Evolutionary conservation across 1,139 yeast genomes (phyloP).

Genomic region (Diutina rugosa): DNA sequence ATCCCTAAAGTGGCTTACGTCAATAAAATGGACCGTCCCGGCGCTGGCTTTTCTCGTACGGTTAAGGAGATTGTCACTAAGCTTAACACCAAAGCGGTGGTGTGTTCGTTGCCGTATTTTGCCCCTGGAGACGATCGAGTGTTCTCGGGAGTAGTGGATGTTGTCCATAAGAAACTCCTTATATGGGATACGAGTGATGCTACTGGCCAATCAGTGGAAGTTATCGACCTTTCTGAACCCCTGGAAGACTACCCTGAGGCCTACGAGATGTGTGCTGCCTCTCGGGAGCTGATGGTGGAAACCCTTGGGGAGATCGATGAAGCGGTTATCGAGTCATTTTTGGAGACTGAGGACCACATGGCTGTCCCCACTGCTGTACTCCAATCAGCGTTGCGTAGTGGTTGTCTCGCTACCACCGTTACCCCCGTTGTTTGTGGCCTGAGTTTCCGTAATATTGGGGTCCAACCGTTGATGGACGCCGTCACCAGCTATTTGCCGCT

Average conservation of each 20-base stretch:
- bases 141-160: slow-evolving; percentile 77
- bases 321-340: slow-evolving; percentile 56
- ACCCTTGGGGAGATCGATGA: slow-evolving; percentile 79
- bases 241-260: slow-evolving; percentile 14
- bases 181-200: slow-evolving; percentile 42
- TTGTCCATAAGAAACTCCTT: slow-evolving; percentile 52
- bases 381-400: slow-evolving; percentile 43
- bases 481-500: slow-evolving; percentile 68
- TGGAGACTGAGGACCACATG: slow-evolving; percentile 61
- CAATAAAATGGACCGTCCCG: slow-evolving; percentile 93
- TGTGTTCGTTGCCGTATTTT: slow-evolving; percentile 73
- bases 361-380: slow-evolving; percentile 40
- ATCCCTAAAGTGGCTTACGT: slow-evolving; percentile 73
- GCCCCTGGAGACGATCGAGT: slow-evolving; percentile 20
- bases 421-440: slow-evolving; percentile 90
- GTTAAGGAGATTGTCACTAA: slow-evolving; percentile 76
- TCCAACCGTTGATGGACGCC: slow-evolving; percentile 87
- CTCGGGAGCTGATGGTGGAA: slow-evolving; percentile 72
- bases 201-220: slow-evolving; percentile 46
- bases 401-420: slow-evolving; percentile 44
- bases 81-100: slow-evolving; percentile 59
- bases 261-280: slow-evolving; percentile 35
- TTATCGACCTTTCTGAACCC: slow-evolving; percentile 14
- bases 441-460: slow-evolving; percentile 84
- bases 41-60: slow-evolving; percentile 89